Evolutionary conservation across 176 grass and related monocot species (phyloP), one percentile per base, ranked within the genome.

Genomic region (Musa beccarii): DNA sequence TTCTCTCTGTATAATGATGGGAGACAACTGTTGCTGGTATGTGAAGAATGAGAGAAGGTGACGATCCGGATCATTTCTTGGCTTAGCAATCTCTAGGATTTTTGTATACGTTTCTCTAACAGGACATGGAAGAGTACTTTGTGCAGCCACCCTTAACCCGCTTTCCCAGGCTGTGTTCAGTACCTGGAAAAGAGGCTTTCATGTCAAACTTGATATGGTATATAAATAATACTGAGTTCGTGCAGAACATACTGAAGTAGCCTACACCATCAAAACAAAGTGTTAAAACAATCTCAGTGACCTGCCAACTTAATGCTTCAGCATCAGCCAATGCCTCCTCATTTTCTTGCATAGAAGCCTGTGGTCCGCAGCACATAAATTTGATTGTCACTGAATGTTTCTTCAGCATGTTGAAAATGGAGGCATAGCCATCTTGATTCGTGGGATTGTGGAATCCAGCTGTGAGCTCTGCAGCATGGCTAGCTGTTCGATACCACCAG

Each of bases 371-470:
- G 79, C 78, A 92, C 53, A 88, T 80, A 63, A 97, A 34, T 71
- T 93, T 97, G 76, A 90, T 71, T 81, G 83, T 81, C 23, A 89
- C 80, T 34, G 82, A 79, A 73, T 97, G 90, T 72, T 85, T 97
- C 63, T 90, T 93, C 50, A 97, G 84, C 79, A 97, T 83, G 79
- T 82, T 77, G 61, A 93, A 86, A 73, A 97, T 67, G 64, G 88
- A 80, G 71, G 93, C 76, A 54, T 97, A 97, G 52, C 93, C 93
- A 78, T 97, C 88, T 78, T 81, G 82, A 70, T 93, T 97, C 80
- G 90, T 86, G 64, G 90, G 80, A 76, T 97, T 97, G 63, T 97
- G 88, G 73, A 89, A 97, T 68, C 93, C 93, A 68, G 93, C 93
- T 0, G 93, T 93, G 77, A 97, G 89, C 79, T 97, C 90, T 73